These are phyloP conservation scores for Suhomyces bribrorum DNA, from an alignment of 1,139 yeast species.

Conservation along the genomic window DNA sequence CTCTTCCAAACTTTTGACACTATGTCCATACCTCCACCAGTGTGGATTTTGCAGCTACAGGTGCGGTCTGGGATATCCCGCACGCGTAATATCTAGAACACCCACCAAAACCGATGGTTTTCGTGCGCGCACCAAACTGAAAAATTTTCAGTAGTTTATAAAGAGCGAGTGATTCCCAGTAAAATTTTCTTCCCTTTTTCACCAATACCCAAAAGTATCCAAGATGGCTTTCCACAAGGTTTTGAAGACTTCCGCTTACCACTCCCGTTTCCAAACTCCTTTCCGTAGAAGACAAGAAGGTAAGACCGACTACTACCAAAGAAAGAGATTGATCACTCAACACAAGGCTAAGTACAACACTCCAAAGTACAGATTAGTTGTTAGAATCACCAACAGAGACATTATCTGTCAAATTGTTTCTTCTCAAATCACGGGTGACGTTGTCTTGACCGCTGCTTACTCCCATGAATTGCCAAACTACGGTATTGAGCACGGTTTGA, in stretches of 20 bases:
- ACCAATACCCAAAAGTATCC: slow-evolving; percentile 5
- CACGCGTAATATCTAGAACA: background rate
- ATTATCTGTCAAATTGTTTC: slow-evolving; percentile 97
- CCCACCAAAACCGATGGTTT: background rate
- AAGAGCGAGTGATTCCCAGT: background rate
- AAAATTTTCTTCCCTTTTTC: background rate
- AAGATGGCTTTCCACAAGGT: slow-evolving; percentile 78
- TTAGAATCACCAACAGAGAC: slow-evolving; percentile 99
- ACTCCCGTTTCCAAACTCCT: slow-evolving; percentile 99
- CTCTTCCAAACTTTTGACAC: too few relatives aligned
- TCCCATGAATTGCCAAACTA: slow-evolving; percentile 97
- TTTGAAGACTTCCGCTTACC: slow-evolving; percentile 88
- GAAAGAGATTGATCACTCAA: slow-evolving; percentile 99
- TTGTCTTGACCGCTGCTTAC: slow-evolving; percentile 97
- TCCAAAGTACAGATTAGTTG: slow-evolving; percentile 99
- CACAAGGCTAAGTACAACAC: slow-evolving; percentile 99
- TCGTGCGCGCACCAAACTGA: slow-evolving; percentile 13
- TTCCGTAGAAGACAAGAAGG: slow-evolving; percentile 99
- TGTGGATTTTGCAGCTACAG: too few relatives aligned
- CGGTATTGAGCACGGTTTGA: slow-evolving; percentile 98
- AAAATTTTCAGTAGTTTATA: slow-evolving; percentile 8
- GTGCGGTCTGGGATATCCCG: background rate
- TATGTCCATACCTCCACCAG: too few relatives aligned
- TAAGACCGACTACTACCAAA: slow-evolving; percentile 99
- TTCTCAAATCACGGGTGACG: slow-evolving; percentile 96